Evolutionary conservation across 768 basidiomycete species (phyloP).

Genomic region (Leccinum arenicola): DNA sequence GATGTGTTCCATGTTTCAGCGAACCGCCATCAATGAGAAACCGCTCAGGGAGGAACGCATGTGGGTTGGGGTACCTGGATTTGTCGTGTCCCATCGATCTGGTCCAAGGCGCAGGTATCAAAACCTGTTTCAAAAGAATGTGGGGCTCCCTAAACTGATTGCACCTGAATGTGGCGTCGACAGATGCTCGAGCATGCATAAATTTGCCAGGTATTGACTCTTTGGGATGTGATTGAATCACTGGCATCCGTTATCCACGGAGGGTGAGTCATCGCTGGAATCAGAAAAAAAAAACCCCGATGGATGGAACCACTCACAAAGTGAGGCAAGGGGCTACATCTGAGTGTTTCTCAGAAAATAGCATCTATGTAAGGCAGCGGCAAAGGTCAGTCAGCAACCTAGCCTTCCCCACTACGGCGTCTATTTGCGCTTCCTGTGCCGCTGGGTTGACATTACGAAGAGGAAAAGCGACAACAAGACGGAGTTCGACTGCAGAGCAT

Average conservation of each 20-base stretch:
- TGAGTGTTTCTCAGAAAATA: slow-evolving; percentile 30
- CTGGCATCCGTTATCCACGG: slow-evolving; percentile 1
- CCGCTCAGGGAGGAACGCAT: background rate
- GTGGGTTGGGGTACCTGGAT: background rate
- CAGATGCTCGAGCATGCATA: background rate
- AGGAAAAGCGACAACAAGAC: slow-evolving; percentile 2
- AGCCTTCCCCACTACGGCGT: slow-evolving; percentile 9
- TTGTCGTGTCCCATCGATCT: background rate
- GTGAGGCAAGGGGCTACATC: background rate
- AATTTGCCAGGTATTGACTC: slow-evolving; percentile 8
- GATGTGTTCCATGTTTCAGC: slow-evolving; percentile 3
- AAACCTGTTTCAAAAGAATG: slow-evolving; percentile 19
- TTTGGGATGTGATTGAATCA: slow-evolving; percentile 33
- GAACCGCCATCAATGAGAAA: background rate
- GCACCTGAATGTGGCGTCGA: slow-evolving; percentile 7
- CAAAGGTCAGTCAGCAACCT: slow-evolving; percentile 8
- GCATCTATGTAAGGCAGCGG: slow-evolving; percentile 38
- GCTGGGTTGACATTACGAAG: slow-evolving; percentile 5
- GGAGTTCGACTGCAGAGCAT: background rate
- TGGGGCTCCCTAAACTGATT: slow-evolving; percentile 21
- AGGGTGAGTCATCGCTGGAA: slow-evolving; percentile 10
- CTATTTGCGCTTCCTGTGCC: slow-evolving; percentile 14
- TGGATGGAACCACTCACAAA: background rate
- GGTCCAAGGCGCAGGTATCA: background rate
- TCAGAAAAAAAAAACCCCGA: background rate